Evolutionary conservation across 2,329 filamentous ascomycete genomes (phyloP), one percentile per base, ranked within the genome.

Genomic region (Neopestalotiopsis sp.): DNA sequence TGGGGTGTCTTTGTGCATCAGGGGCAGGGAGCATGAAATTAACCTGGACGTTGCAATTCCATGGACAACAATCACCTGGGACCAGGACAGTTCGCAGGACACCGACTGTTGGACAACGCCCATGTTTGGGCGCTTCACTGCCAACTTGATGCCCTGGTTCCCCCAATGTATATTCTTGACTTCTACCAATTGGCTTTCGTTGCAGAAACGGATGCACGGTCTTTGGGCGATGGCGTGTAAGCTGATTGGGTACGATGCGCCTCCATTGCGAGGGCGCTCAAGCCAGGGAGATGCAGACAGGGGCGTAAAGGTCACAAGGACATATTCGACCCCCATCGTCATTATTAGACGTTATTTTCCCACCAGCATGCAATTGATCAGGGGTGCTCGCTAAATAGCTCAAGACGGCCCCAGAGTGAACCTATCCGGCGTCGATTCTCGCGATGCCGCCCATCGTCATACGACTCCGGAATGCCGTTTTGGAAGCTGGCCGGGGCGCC

Each of bases 241-340:
- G 30, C 65, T 74, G 73, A 75, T 75, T 75, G 73, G 73, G 20
- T 59, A 24, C 57, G 14, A 17, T 64, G 63, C 68, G 56, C 24
- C 64, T 65, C 67, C 70, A 59, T 70, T 70, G 65, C 65, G 66
- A 69, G 71, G 67, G 66, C 66, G 69, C 68, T 70, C 68, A 65
- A 67, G 70, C 68, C 69, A 68, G 66, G 57, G 24, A 59, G 6
- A 71, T 72, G 58, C 68, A 69, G 71, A 65, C 71, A 71, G 73
- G 73, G 73, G 73, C 71, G 70, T 67, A 40, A 65, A 71, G 70
- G 73, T 75, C 73, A 75, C 73, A 72, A 75, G 73, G 73, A 67
- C 72, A 32, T 24, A 58, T 28, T 38, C 62, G 74, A 71, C 71
- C 40, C 70, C 68, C 71, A 53, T 53, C 45, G 45, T 53, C 45